These are phyloP conservation scores for Pseudisothecium myosuroides DNA, from an alignment of 225 moss, liverwort and hornwort genomes.

Conservation along the genomic window DNA sequence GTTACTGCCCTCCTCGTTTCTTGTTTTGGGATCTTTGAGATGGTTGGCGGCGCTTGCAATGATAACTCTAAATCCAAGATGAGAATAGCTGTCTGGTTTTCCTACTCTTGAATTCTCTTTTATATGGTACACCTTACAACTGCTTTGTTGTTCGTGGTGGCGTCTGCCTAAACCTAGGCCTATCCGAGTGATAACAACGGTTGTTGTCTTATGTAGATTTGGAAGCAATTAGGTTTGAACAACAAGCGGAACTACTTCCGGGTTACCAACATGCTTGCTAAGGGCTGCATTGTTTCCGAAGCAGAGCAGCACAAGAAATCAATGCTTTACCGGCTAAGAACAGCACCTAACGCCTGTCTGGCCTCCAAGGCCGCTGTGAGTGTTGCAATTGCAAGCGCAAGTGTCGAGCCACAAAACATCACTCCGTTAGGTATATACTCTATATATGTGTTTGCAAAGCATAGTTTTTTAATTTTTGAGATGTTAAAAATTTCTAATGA, in stretches of 20 bases:
- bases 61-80: neutral
- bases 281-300: constrained; percentile 71
- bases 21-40: neutral
- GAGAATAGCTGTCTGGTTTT: neutral
- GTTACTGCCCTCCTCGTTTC: neutral
- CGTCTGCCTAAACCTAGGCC: neutral
- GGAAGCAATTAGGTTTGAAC: constrained; percentile 85
- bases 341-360: constrained; percentile 44
- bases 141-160: neutral
- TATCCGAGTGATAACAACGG: neutral
- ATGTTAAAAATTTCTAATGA: neutral
- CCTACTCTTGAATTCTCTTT: neutral
- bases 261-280: constrained; percentile 71
- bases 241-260: constrained; percentile 98
- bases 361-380: neutral
- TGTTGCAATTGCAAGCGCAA: neutral
- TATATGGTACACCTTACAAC: neutral
- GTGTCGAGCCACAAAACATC: constrained; percentile 16
- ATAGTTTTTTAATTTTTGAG: neutral
- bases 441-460: neutral
- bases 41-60: neutral
- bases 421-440: constrained; percentile 29
- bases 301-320: constrained; percentile 94
- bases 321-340: constrained; percentile 84
- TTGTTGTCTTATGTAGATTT: constrained; percentile 52